A percentile compares a stretch with the other conserved stretches of the same genome.
phyloP scores from a whole-genome alignment of 208 protist species.

The Crithidia acanthocephali region DNA sequence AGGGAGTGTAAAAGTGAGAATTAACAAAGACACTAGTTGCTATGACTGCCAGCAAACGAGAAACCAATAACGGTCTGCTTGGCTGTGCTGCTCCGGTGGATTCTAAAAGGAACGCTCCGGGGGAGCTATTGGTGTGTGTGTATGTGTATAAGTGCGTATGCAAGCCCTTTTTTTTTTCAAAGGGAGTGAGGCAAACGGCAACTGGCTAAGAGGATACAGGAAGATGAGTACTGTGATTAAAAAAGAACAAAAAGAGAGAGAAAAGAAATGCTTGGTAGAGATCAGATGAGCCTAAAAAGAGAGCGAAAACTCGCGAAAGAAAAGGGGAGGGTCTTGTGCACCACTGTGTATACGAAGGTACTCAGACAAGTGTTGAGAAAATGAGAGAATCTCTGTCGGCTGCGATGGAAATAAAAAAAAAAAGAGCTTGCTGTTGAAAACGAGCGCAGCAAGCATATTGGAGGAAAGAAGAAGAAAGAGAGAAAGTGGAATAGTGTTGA shows the following conservation, averaged over 20 bases:
- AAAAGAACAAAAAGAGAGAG: not conserved
- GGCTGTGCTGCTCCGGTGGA: too few relatives aligned
- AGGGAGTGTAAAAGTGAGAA: not conserved
- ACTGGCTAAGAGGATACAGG: not conserved
- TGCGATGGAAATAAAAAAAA: too few relatives aligned
- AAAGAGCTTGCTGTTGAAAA: too few relatives aligned
- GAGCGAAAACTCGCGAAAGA: too few relatives aligned
- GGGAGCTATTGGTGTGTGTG: not conserved
- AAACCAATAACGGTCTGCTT: not conserved
- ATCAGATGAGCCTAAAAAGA: too few relatives aligned
- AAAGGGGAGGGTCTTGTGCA: not conserved
- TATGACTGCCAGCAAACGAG: too few relatives aligned
- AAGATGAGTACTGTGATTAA: not conserved
- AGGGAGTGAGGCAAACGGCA: not conserved
- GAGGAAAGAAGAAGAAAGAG: too few relatives aligned
- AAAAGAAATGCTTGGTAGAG: too few relatives aligned
- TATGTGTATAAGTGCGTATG: not conserved
- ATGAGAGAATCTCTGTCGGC: not conserved
- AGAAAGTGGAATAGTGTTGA: too few relatives aligned
- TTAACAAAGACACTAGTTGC: not conserved
- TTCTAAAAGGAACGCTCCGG: not conserved
- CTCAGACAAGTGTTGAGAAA: not conserved
- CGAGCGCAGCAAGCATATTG: too few relatives aligned
- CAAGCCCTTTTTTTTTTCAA: not conserved
- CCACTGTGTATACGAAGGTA: not conserved